Percentiles rank a stretch among this genome's conserved stretches.
phyloP scores from a whole-genome alignment of 2,329 filamentous ascomycete species.

The Xylariaceae sp. region DNA sequence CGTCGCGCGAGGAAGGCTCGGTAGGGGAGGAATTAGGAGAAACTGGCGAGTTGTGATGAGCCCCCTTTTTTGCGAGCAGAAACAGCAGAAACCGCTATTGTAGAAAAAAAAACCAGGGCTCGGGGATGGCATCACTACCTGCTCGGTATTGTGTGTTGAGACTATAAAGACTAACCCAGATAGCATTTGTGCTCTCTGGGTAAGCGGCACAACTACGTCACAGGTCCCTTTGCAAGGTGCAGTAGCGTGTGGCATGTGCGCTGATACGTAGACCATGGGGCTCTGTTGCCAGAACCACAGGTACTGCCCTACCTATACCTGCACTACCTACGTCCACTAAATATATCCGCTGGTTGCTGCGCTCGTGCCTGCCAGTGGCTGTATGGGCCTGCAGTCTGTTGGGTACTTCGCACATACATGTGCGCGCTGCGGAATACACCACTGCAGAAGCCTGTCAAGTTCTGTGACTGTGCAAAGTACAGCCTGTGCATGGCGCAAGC shows the following conservation, averaged over 20 bases:
- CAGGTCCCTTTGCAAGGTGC: conserved; percentile 1
- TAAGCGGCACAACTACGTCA: conserved; percentile 22
- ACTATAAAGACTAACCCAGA: conserved; percentile 4
- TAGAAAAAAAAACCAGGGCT: conserved; percentile 8
- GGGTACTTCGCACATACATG: too few species aligned
- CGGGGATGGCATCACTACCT: conserved; percentile 12
- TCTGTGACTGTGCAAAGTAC: too few species aligned
- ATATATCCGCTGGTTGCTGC: too few species aligned
- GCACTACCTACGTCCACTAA: too few species aligned
- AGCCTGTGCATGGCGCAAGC: too few species aligned
- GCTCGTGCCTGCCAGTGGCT: too few species aligned
- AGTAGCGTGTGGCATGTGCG: neutral
- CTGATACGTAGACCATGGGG: conserved; percentile 5
- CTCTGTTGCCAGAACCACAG: conserved; percentile 4
- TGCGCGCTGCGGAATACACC: too few species aligned
- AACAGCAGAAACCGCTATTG: neutral
- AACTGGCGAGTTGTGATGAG: neutral
- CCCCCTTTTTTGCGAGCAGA: neutral
- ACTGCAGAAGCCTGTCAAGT: too few species aligned
- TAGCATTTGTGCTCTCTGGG: conserved; percentile 18
- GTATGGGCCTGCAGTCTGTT: too few species aligned
- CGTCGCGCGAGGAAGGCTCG: neutral
- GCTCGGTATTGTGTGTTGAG: conserved; percentile 11
- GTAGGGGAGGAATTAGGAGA: neutral
- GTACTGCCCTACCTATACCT: too few species aligned